Conservation (phyloP, 106 monocot genomes). For the Dioscorea alata region DNA sequence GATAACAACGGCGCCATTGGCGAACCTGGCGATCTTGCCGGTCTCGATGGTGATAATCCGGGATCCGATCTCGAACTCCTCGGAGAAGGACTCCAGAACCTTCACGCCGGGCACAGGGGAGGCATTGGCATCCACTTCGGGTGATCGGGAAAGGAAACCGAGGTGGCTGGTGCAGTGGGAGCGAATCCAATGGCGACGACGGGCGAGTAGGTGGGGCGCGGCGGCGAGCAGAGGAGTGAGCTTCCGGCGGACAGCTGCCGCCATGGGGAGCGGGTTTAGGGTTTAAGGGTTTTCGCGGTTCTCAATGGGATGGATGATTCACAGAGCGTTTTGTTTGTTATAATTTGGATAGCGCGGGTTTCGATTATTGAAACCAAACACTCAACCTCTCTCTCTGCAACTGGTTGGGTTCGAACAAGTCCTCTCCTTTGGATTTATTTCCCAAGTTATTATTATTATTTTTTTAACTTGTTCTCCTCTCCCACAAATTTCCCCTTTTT, state of each 20-base stretch:
- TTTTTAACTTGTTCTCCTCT: no score
- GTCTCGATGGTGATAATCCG: constrained; percentile 77
- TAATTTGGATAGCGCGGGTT: no score
- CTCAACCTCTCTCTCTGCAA: no score
- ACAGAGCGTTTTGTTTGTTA: no score
- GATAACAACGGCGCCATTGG: constrained; percentile 78
- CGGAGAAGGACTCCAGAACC: constrained; percentile 62
- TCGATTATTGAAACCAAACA: no score
- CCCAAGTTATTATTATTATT: no score
- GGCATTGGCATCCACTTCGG: background rate
- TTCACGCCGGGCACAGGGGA: constrained; percentile 32
- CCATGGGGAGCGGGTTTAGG: constrained; percentile 7
- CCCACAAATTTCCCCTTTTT: no score
- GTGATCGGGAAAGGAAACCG: constrained; percentile 1
- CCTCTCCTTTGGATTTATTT: no score
- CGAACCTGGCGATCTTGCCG: constrained; percentile 75
- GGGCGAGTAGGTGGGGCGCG: constrained; percentile 5
- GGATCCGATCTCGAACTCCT: constrained; percentile 85
- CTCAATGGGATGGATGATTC: no score
- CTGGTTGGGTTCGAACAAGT: no score
- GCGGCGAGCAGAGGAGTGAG: background rate
- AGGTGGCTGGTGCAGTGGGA: constrained; percentile 12
- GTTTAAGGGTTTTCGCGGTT: background rate
- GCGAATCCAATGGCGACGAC: constrained; percentile 7
- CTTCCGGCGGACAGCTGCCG: constrained; percentile 14